Conservation (phyloP, 2,329 filamentous ascomycete species). For the Coniochaeta pulveracea region DNA sequence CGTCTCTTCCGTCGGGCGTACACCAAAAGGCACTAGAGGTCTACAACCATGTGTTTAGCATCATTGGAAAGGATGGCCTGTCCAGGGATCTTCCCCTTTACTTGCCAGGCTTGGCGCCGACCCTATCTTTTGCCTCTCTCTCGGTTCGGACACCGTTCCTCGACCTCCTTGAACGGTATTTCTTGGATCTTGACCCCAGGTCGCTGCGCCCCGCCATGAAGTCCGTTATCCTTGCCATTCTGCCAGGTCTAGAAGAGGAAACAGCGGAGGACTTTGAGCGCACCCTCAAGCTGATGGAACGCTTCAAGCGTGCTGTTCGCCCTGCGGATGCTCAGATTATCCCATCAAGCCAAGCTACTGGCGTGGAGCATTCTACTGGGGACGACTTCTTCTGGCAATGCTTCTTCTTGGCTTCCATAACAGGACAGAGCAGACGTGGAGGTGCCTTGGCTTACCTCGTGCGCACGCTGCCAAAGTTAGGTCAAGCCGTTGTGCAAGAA, state of each 20-base stretch:
- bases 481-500: constrained; percentile 17
- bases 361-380: constrained; percentile 42
- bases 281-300: constrained; percentile 67
- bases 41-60: constrained; percentile 78
- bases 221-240: constrained; percentile 74
- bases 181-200: constrained; percentile 59
- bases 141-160: constrained; percentile 81
- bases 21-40: constrained; percentile 96
- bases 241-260: constrained; percentile 90
- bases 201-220: constrained; percentile 81
- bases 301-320: constrained; percentile 59
- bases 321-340: too few species aligned
- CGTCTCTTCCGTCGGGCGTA: constrained; percentile 84
- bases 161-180: constrained; percentile 68
- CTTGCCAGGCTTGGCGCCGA: constrained; percentile 78
- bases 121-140: constrained; percentile 88
- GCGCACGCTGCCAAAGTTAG: constrained; percentile 66
- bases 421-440: constrained; percentile 71
- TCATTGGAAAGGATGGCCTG: constrained; percentile 71
- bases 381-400: constrained; percentile 98
- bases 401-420: constrained; percentile 87
- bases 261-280: constrained; percentile 95
- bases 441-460: constrained; percentile 81
- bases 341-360: constrained; percentile 35
- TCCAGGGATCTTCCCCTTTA: constrained; percentile 78